A percentile compares a stretch with the other conserved stretches of the same genome.
Evolutionary conservation across 768 basidiomycete genomes (phyloP).

Genomic region (Sporobolomyces pararoseus): DNA sequence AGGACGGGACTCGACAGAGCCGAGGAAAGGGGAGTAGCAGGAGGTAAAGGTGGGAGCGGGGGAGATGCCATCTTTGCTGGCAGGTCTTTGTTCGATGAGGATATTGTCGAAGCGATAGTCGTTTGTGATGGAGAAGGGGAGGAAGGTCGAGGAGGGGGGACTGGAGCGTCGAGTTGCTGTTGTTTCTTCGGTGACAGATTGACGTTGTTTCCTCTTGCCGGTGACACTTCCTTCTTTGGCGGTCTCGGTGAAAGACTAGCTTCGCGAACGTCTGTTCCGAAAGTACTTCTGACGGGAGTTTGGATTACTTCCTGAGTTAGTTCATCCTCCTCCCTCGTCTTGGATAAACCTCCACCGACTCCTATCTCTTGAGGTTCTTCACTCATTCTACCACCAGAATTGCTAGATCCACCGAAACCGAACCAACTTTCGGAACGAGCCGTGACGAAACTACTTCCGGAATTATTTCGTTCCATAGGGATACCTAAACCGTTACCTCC

Average conservation of each 20-base stretch:
- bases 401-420: slow-evolving; percentile 8
- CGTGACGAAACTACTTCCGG: slow-evolving; percentile 13
- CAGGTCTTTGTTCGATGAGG: slow-evolving; percentile 10
- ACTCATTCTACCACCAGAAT: too few relatives aligned
- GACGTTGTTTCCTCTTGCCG: too few relatives aligned
- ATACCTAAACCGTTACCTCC: not conserved
- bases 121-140: slow-evolving; percentile 1
- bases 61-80: not conserved
- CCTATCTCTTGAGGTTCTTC: slow-evolving; percentile 3
- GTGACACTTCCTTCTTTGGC: slow-evolving; percentile 11
- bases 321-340: not conserved
- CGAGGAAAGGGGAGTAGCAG: not conserved
- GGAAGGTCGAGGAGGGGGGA: not conserved
- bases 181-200: too few relatives aligned
- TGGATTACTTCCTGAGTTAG: not conserved
- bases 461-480: slow-evolving; percentile 11
- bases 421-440: slow-evolving; percentile 13
- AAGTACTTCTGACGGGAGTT: not conserved
- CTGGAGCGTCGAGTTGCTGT: not conserved
- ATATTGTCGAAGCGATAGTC: not conserved
- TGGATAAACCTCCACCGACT: not conserved
- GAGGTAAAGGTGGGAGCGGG: slow-evolving; percentile 1
- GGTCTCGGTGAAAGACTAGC: not conserved
- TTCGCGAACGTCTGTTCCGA: not conserved
- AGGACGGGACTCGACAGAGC: not conserved